These are phyloP conservation scores for Globisporangium parvum DNA, from an alignment of 352 stramenopile species.

Conservation along the genomic window DNA sequence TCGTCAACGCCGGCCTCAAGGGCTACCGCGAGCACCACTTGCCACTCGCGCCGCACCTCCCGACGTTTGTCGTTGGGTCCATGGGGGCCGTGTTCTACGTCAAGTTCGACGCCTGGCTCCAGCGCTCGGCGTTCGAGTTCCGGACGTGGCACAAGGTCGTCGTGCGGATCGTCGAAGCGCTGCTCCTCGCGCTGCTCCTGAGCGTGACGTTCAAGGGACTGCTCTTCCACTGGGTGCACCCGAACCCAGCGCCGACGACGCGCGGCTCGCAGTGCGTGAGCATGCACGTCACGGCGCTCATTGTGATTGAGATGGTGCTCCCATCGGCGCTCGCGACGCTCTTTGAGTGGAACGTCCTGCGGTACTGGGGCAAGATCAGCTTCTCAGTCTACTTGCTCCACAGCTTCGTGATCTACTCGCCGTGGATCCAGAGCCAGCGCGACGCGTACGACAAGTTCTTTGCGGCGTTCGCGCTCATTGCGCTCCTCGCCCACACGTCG, in stretches of 20 bases:
- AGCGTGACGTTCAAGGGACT: slow-evolving; percentile 18
- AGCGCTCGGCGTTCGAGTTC: slow-evolving; percentile 11
- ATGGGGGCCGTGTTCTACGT: slow-evolving; percentile 22
- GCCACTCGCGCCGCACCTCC: slow-evolving; percentile 20
- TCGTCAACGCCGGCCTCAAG: slow-evolving; percentile 19
- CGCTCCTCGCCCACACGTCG: slow-evolving; percentile 25
- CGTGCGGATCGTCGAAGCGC: slow-evolving; percentile 15
- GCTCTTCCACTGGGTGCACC: slow-evolving; percentile 24
- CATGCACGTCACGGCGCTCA: slow-evolving; percentile 16
- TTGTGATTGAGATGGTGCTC: slow-evolving; percentile 33
- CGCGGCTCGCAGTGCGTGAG: slow-evolving; percentile 19
- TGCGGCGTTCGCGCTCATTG: slow-evolving; percentile 19
- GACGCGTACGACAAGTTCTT: slow-evolving; percentile 35
- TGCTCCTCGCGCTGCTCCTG: slow-evolving; percentile 14
- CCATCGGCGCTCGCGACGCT: slow-evolving; percentile 17
- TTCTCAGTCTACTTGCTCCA: slow-evolving; percentile 40
- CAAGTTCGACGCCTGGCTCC: slow-evolving; percentile 15
- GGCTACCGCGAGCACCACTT: slow-evolving; percentile 17
- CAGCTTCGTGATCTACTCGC: slow-evolving; percentile 33
- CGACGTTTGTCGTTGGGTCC: slow-evolving; percentile 31
- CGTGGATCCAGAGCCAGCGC: slow-evolving; percentile 15
- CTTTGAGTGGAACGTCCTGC: slow-evolving; percentile 28
- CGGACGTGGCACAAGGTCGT: slow-evolving; percentile 3
- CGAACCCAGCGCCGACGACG: slow-evolving; percentile 15
- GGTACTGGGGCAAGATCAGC: slow-evolving; percentile 30